Percentiles rank a stretch among this genome's conserved stretches.
Evolutionary conservation across 805 yeast species (phyloP).

Genomic region (Zygoascus biomembranicola): DNA sequence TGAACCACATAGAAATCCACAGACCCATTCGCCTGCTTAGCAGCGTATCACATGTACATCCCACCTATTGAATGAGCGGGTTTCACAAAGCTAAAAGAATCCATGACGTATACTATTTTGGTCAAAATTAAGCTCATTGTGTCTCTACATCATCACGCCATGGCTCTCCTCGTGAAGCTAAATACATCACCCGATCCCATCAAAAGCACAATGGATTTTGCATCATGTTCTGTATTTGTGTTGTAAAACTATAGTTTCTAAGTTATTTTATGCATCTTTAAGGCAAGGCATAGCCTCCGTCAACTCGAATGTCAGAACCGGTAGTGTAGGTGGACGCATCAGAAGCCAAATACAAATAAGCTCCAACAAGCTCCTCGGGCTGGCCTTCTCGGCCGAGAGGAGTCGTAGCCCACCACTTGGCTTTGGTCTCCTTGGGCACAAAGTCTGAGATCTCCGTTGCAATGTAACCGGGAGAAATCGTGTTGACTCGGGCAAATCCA

Average conservation of each 20-base stretch:
- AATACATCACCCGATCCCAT: no score
- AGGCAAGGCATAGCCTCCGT: slow-evolving; percentile 64
- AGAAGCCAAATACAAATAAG: slow-evolving; percentile 69
- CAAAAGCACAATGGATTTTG: not conserved
- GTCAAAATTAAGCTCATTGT: no score
- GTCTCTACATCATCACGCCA: no score
- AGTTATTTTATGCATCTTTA: slow-evolving; percentile 19
- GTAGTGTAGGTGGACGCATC: slow-evolving; percentile 76
- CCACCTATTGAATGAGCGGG: no score
- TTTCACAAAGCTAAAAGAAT: no score
- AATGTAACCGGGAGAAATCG: slow-evolving; percentile 82
- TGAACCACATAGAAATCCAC: no score
- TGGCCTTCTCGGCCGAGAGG: slow-evolving; percentile 72
- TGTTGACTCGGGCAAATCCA: slow-evolving; percentile 77
- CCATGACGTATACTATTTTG: no score
- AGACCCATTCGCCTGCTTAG: no score
- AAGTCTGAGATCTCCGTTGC: slow-evolving; percentile 56
- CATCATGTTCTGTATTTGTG: no score
- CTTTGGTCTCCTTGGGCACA: slow-evolving; percentile 36
- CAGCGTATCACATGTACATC: no score
- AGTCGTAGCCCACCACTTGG: slow-evolving; percentile 42
- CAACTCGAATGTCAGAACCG: slow-evolving; percentile 68
- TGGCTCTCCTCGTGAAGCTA: no score
- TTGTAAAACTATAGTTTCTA: not conserved
- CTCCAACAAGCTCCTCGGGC: slow-evolving; percentile 71